These are phyloP conservation scores for Turritis glabra DNA, from an alignment of 345 rosid genomes.

Conservation along the genomic window DNA sequence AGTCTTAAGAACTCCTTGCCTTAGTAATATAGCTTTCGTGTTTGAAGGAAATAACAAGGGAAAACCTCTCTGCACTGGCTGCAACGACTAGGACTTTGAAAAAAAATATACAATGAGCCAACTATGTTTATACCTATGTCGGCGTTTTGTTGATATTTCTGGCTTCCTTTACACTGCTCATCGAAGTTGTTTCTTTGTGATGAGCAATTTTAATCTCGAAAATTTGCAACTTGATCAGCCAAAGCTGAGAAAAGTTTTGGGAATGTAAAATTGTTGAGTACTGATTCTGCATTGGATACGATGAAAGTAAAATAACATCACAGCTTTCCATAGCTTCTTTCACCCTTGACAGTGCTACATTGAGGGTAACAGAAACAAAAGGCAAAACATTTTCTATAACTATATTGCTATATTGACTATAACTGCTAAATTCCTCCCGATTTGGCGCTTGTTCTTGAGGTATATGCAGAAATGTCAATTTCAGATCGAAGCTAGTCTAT, in stretches of 20 bases:
- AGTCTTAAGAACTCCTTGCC: slow-evolving; percentile 52
- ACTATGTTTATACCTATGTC: slow-evolving; percentile 18
- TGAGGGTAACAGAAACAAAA: slow-evolving; percentile 29
- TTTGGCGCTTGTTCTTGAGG: slow-evolving; percentile 3
- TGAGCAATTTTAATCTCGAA: slow-evolving; percentile 1
- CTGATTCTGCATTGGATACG: slow-evolving; percentile 3
- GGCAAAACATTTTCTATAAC: slow-evolving; percentile 23
- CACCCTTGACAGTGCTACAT: slow-evolving; percentile 13
- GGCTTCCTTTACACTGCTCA: slow-evolving; percentile 14
- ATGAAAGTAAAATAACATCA: slow-evolving; percentile 21
- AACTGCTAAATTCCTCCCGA: slow-evolving; percentile 22
- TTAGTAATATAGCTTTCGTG: not conserved
- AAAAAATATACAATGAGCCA: slow-evolving; percentile 4
- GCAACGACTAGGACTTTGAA: not conserved
- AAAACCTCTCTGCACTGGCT: not conserved
- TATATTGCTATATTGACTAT: slow-evolving; percentile 27
- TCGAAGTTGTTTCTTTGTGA: slow-evolving; percentile 12
- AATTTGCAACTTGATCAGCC: slow-evolving; percentile 16
- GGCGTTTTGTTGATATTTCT: slow-evolving; percentile 12
- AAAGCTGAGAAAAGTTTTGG: slow-evolving; percentile 23
- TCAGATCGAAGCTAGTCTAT: slow-evolving; percentile 9
- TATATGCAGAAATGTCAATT: slow-evolving; percentile 10
- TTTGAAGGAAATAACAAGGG: slow-evolving; percentile 4
- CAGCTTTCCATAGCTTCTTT: slow-evolving; percentile 21
- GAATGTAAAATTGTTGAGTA: slow-evolving; percentile 15